phyloP scores from a whole-genome alignment of 805 yeast genomes.

The Schizosaccharomyces lindneri region DNA sequence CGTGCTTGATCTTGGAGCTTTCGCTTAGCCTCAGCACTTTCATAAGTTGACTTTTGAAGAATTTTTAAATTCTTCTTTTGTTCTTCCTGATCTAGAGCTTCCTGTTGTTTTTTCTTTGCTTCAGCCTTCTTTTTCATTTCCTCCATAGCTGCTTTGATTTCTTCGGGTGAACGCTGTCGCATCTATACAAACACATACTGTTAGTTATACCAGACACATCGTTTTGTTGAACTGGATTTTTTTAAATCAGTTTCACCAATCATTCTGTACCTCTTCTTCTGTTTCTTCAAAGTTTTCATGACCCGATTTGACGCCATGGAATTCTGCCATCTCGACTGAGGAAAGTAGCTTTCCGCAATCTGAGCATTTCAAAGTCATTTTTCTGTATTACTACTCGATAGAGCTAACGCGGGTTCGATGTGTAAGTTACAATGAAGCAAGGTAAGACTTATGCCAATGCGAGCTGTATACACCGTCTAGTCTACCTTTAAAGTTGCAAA shows the following conservation, averaged over 20 bases:
- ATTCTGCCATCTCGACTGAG: not conserved
- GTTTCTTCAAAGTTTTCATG: not conserved
- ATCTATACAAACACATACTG: not conserved
- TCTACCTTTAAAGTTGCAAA: no score
- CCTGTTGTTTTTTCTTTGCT: constrained; percentile 12
- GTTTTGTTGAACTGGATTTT: not conserved
- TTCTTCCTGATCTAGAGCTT: constrained; percentile 12
- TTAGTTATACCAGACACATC: not conserved
- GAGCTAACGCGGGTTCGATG: not conserved
- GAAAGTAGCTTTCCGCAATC: not conserved
- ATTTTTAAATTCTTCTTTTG: constrained; percentile 12
- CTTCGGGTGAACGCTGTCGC: constrained; percentile 4
- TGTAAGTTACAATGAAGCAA: not conserved
- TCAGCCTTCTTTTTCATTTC: constrained; percentile 13
- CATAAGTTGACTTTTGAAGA: constrained; percentile 12
- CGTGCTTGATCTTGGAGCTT: constrained; percentile 14
- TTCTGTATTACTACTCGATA: not conserved
- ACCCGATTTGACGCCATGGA: not conserved
- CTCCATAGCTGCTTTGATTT: constrained; percentile 12
- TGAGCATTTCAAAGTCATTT: not conserved
- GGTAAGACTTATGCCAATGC: no score
- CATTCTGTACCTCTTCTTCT: not conserved
- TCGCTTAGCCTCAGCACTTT: constrained; percentile 11
- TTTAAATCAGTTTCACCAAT: not conserved
- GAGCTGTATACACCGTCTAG: no score